Evolutionary conservation across 306 rosid species (phyloP).

Genomic region (Cucumis hystrix): DNA sequence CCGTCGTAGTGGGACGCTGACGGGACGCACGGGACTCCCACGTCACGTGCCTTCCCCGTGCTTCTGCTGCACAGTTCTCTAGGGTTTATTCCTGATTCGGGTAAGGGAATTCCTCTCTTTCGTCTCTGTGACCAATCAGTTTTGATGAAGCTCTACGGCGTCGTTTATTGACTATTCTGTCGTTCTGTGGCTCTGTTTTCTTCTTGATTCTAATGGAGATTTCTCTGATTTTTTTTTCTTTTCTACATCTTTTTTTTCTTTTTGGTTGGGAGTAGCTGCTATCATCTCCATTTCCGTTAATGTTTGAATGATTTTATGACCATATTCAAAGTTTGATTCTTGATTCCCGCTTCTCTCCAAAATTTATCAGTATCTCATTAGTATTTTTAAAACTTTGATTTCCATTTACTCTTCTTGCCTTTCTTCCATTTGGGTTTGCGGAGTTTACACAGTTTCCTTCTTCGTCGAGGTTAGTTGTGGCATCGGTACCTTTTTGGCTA

Average conservation of each 20-base stretch:
- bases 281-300: neutral
- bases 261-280: neutral
- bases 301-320: neutral
- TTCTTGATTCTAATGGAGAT: neutral
- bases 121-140: neutral
- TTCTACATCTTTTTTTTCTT: neutral
- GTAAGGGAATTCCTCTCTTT: neutral
- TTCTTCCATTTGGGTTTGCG: neutral
- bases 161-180: slow-evolving; percentile 2
- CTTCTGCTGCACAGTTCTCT: neutral
- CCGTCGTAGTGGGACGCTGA: neutral
- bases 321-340: neutral
- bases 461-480: neutral
- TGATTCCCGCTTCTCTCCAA: neutral
- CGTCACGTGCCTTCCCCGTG: slow-evolving; percentile 9
- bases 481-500: neutral
- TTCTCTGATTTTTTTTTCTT: neutral
- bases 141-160: neutral
- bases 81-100: slow-evolving; percentile 5
- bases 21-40: slow-evolving; percentile 7
- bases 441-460: neutral
- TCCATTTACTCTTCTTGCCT: neutral
- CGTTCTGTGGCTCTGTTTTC: neutral
- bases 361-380: neutral
- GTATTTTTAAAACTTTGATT: neutral